Evolutionary conservation across 2,329 filamentous ascomycete genomes (phyloP).

Genomic region (Fusarium sp.): DNA sequence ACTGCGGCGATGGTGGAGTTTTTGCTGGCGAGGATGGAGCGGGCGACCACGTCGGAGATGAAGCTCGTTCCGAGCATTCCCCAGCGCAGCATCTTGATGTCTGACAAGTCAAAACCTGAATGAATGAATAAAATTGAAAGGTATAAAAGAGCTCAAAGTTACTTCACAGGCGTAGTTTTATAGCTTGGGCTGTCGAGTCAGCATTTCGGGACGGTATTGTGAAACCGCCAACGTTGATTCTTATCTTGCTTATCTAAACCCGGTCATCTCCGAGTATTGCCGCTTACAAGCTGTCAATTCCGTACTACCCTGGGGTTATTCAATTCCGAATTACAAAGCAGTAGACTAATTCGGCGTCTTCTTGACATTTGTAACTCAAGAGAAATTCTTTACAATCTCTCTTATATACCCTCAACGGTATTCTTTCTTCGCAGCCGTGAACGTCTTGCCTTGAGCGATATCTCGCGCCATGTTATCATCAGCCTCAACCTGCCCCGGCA

Average conservation of each 20-base stretch:
- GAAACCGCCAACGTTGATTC: not conserved
- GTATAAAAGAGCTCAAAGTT: fast-evolving
- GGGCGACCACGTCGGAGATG: conserved; percentile 20
- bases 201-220: not conserved
- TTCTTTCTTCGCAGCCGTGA: not conserved
- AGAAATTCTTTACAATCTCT: fast-evolving
- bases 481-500: conserved; percentile 10
- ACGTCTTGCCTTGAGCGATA: not conserved
- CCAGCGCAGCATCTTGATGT: conserved; percentile 2
- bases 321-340: not conserved
- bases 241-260: not conserved
- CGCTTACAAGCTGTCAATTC: not conserved
- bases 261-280: not conserved
- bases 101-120: fast-evolving
- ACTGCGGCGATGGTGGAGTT: conserved; percentile 13
- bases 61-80: conserved; percentile 25
- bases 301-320: not conserved
- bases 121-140: fast-evolving
- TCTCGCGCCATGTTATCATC: conserved; percentile 24
- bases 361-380: fast-evolving
- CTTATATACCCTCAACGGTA: not conserved
- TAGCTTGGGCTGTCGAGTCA: not conserved
- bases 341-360: too few relatives aligned
- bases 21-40: conserved; percentile 9
- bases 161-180: not conserved